A percentile compares a stretch with the other conserved stretches of the same genome.
phyloP scores from a whole-genome alignment of 225 moss, liverwort and hornwort species.

The Asterella californica region DNA sequence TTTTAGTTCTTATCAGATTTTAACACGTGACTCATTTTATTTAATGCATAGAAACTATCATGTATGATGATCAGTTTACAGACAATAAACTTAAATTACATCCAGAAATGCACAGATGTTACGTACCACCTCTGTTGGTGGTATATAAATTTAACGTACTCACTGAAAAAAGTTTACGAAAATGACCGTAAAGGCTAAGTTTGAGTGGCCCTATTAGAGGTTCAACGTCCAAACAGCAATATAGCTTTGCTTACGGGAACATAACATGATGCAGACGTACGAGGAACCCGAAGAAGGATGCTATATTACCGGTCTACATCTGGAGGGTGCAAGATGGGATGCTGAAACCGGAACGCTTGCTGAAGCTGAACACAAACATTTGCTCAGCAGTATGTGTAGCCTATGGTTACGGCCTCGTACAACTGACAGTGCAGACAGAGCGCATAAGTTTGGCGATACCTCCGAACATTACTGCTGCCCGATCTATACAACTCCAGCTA shows the following conservation, averaged over 20 bases:
- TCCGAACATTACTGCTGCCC: constrained; percentile 37
- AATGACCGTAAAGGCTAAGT: too few relatives aligned
- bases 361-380: constrained; percentile 35
- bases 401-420: constrained; percentile 37
- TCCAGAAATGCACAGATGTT: too few relatives aligned
- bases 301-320: constrained; percentile 36
- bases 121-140: too few relatives aligned
- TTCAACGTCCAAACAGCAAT: neutral
- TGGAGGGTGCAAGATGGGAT: constrained; percentile 53
- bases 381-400: constrained; percentile 30
- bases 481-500: constrained; percentile 47
- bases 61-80: too few relatives aligned
- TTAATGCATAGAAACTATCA: too few relatives aligned
- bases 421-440: neutral
- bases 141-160: too few relatives aligned
- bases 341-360: constrained; percentile 27
- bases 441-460: neutral
- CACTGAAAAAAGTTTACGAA: too few relatives aligned
- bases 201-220: too few relatives aligned
- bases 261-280: constrained; percentile 21
- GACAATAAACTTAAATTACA: too few relatives aligned
- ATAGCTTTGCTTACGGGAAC: neutral
- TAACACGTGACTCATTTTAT: too few relatives aligned
- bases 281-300: constrained; percentile 30
- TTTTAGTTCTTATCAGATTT: too few relatives aligned